These are phyloP conservation scores for Phytophthora pistaciae DNA, from an alignment of 352 stramenopile genomes.

Conservation along the genomic window DNA sequence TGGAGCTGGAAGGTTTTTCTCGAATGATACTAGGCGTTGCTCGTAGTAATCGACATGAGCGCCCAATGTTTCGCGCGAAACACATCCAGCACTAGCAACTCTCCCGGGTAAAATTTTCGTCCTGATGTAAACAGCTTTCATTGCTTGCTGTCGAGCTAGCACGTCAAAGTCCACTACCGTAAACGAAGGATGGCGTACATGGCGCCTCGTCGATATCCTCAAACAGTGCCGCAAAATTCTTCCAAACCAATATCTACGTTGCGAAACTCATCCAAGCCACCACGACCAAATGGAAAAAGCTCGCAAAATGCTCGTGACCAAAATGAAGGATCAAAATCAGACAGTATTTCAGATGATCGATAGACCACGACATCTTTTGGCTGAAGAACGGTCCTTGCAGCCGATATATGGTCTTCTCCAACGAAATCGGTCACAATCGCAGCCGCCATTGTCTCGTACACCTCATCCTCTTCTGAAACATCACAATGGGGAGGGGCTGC, in stretches of 20 bases:
- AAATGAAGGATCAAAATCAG: slow-evolving; percentile 30
- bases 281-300: slow-evolving; percentile 31
- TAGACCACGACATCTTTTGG: slow-evolving; percentile 3
- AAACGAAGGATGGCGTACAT: neutral
- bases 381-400: neutral
- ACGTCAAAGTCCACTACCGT: slow-evolving; percentile 12
- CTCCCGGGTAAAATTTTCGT: neutral
- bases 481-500: too few species aligned
- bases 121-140: slow-evolving; percentile 9
- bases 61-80: too few species aligned
- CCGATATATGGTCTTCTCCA: neutral
- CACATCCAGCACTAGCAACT: too few species aligned
- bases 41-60: neutral
- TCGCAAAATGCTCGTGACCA: slow-evolving; percentile 6
- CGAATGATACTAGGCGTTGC: neutral
- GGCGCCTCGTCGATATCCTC: neutral
- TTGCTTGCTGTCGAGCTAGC: neutral
- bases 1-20: neutral
- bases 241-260: neutral
- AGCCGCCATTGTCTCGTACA: too few species aligned
- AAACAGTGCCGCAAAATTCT: neutral
- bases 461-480: too few species aligned
- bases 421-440: neutral
- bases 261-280: slow-evolving; percentile 24
- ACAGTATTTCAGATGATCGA: slow-evolving; percentile 30